phyloP scores from a whole-genome alignment of 176 grass and related monocot genomes.

The Ensete ventricosum region DNA sequence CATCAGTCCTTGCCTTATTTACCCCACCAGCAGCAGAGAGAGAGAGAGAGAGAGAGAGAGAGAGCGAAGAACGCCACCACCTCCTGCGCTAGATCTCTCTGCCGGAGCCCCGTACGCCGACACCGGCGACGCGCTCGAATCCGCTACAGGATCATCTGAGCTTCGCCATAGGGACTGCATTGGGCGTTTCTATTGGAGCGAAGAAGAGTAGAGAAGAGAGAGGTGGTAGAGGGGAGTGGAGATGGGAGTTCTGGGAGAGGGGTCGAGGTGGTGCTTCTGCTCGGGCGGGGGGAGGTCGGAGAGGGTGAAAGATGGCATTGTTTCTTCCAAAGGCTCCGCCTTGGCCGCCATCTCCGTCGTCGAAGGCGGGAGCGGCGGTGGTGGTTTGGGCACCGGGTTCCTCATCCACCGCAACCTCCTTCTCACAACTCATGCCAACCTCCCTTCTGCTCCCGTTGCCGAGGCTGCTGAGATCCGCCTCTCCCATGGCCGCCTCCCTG shows the following conservation, averaged over 20 bases:
- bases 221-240: neutral
- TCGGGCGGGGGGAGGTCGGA: slow-evolving; percentile 49
- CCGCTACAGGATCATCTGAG: neutral
- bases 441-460: slow-evolving; percentile 44
- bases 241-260: slow-evolving; percentile 57
- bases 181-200: neutral
- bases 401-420: slow-evolving; percentile 82
- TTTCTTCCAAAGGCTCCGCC: slow-evolving; percentile 41
- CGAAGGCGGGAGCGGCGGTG: slow-evolving; percentile 21
- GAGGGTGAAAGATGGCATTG: slow-evolving; percentile 48
- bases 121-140: neutral
- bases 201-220: neutral
- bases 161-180: neutral
- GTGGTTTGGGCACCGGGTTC: slow-evolving; percentile 36
- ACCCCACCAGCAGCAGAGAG: neutral
- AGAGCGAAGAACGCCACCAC: neutral
- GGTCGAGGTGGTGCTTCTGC: slow-evolving; percentile 73
- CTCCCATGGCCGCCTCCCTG: slow-evolving; percentile 32
- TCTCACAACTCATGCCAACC: slow-evolving; percentile 72
- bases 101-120: neutral
- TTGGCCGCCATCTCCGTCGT: slow-evolving; percentile 37
- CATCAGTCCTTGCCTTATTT: neutral
- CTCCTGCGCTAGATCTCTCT: neutral
- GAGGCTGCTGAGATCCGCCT: slow-evolving; percentile 56
- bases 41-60: neutral